These are phyloP conservation scores for Cadophora luteo-olivacea DNA, from an alignment of 2,329 filamentous ascomycete genomes.

Conservation along the genomic window DNA sequence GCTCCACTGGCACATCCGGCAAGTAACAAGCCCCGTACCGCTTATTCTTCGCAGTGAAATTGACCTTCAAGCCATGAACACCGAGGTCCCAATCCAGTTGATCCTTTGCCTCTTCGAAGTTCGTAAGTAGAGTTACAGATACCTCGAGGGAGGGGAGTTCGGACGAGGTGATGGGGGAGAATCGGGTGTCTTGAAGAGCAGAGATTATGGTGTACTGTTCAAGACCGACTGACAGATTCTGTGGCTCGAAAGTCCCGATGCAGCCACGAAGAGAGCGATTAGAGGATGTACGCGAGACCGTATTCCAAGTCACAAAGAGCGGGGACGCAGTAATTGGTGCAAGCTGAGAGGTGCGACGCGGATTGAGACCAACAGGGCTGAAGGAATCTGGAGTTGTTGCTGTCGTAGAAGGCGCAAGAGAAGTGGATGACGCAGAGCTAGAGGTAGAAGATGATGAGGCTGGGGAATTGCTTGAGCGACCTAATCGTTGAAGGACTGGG, in stretches of 20 bases:
- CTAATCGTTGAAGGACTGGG: slow-evolving; percentile 29
- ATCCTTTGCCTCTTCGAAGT: slow-evolving; percentile 79
- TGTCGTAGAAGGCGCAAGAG: slow-evolving; percentile 42
- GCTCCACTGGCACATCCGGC: slow-evolving; percentile 88
- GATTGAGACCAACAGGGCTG: slow-evolving; percentile 35
- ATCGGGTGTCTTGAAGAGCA: slow-evolving; percentile 68
- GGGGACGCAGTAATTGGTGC: slow-evolving; percentile 62
- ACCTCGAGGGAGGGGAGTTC: slow-evolving; percentile 67
- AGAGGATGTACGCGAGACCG: slow-evolving; percentile 56
- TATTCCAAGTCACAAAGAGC: slow-evolving; percentile 91
- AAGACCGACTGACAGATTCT: slow-evolving; percentile 76
- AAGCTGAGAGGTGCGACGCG: slow-evolving; percentile 35
- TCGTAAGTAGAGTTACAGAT: slow-evolving; percentile 80
- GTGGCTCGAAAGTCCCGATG: slow-evolving; percentile 90
- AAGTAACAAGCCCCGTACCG: slow-evolving; percentile 89
- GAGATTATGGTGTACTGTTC: slow-evolving; percentile 84
- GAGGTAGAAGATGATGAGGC: slow-evolving; percentile 31
- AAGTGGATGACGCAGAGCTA: slow-evolving; percentile 31
- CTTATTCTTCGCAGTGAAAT: slow-evolving; percentile 75
- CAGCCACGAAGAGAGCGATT: slow-evolving; percentile 77
- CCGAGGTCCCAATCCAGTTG: slow-evolving; percentile 87
- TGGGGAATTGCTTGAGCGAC: slow-evolving; percentile 17
- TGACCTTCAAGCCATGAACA: slow-evolving; percentile 84
- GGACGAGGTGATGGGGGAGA: slow-evolving; percentile 58
- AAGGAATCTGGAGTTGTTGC: slow-evolving; percentile 53